Conservation (phyloP, 805 yeast species). For the Ogataea pignaliae region DNA sequence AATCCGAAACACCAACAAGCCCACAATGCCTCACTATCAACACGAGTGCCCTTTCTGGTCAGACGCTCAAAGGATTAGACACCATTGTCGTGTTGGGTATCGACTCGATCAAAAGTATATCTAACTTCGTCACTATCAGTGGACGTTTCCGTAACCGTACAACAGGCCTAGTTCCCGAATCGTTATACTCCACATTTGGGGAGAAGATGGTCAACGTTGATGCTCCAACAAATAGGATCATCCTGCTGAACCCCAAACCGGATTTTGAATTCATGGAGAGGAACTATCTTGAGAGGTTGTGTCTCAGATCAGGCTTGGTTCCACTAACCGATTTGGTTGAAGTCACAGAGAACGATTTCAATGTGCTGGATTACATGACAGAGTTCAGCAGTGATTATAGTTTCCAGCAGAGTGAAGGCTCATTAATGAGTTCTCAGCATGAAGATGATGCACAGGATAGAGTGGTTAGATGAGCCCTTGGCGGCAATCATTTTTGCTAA, state of each 20-base stretch:
- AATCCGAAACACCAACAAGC: conserved; percentile 2
- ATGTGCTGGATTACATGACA: conserved; percentile 6
- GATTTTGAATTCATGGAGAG: conserved; percentile 29
- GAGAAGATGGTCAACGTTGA: not conserved
- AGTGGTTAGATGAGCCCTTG: too few relatives aligned
- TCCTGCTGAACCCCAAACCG: conserved; percentile 16
- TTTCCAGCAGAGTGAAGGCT: not conserved
- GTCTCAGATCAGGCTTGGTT: conserved; percentile 24
- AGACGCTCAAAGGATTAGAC: conserved; percentile 24
- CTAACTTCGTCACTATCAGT: conserved; percentile 19
- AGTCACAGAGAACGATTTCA: conserved; percentile 15
- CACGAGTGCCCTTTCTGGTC: conserved; percentile 22
- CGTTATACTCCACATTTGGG: conserved; percentile 13
- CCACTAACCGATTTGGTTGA: conserved; percentile 20
- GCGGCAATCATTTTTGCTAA: too few relatives aligned
- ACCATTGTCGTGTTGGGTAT: conserved; percentile 28
- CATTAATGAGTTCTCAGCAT: too few relatives aligned
- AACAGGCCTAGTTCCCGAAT: conserved; percentile 16
- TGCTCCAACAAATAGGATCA: conserved; percentile 4
- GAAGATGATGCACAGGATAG: too few relatives aligned
- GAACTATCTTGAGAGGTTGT: conserved; percentile 27
- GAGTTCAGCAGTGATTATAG: conserved; percentile 10
- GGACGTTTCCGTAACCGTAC: conserved; percentile 23
- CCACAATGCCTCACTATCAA: conserved; percentile 22
- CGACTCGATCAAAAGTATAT: conserved; percentile 24